Percentiles rank a stretch among this genome's conserved stretches.
Evolutionary conservation across 2,329 filamentous ascomycete genomes (phyloP).

Genomic region (Macrophomina tecta): DNA sequence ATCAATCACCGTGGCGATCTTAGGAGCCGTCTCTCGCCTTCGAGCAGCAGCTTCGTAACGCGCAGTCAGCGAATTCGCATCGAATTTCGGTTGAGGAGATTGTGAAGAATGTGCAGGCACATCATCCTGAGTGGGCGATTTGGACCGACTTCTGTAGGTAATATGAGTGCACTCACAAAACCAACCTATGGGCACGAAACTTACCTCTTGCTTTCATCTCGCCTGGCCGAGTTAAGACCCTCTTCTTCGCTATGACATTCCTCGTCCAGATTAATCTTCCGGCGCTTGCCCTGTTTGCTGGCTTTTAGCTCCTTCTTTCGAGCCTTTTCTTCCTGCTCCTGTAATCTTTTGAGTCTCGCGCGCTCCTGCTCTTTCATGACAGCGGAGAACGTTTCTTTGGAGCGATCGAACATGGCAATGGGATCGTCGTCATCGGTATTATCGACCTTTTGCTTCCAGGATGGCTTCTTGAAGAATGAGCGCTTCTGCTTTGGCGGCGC

Average conservation of each 20-base stretch:
- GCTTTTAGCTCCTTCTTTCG: constrained; percentile 34
- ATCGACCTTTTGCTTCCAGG: constrained; percentile 50
- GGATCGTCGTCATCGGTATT: constrained; percentile 29
- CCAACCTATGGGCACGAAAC: too few relatives aligned
- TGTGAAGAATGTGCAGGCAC: constrained; percentile 8
- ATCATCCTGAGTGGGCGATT: constrained; percentile 33
- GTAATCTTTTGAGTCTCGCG: constrained; percentile 35
- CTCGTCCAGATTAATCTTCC: constrained; percentile 35
- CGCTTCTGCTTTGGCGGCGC: constrained; percentile 47
- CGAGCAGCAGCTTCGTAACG: constrained; percentile 37
- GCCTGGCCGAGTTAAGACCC: neutral
- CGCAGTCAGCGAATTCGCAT: constrained; percentile 35
- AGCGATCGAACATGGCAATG: constrained; percentile 52
- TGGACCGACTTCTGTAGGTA: constrained; percentile 29
- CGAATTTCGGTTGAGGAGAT: constrained; percentile 29
- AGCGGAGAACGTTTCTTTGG: constrained; percentile 44
- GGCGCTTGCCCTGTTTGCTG: constrained; percentile 39
- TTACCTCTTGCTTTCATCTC: neutral
- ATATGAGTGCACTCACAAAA: neutral
- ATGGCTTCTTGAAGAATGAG: constrained; percentile 62
- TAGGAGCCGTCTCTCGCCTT: neutral
- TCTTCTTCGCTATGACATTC: constrained; percentile 25
- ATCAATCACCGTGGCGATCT: constrained; percentile 16
- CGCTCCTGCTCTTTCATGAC: constrained; percentile 48
- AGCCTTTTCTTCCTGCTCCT: constrained; percentile 35